These are phyloP conservation scores for Tolypocladium ovalisporum DNA, from an alignment of 2,329 filamentous ascomycete species.

Conservation along the genomic window DNA sequence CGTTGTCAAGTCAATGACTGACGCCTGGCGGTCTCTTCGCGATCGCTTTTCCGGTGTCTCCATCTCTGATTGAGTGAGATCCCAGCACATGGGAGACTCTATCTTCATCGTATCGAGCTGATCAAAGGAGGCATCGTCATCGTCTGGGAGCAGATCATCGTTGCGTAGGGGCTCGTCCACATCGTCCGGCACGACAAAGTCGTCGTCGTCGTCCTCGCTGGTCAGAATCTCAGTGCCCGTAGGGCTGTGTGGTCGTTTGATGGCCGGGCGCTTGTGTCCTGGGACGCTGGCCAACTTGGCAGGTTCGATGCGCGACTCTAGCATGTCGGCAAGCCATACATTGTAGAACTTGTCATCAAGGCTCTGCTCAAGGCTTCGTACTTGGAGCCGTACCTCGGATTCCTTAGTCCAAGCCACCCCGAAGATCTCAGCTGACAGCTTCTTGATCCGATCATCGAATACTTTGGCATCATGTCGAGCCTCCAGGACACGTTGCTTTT, in stretches of 20 bases:
- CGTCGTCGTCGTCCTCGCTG: constrained; percentile 34
- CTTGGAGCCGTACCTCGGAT: constrained; percentile 42
- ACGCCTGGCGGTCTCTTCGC: neutral
- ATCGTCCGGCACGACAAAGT: constrained; percentile 36
- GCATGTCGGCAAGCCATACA: constrained; percentile 36
- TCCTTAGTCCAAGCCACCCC: constrained; percentile 39
- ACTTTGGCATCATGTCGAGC: constrained; percentile 30
- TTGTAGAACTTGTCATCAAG: constrained; percentile 49
- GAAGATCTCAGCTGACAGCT: constrained; percentile 41
- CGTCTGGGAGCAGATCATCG: constrained; percentile 5
- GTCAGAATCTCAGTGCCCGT: constrained; percentile 38
- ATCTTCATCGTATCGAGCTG: constrained; percentile 7
- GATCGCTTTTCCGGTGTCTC: constrained; percentile 7
- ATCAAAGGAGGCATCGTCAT: neutral
- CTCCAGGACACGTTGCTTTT: constrained; percentile 26
- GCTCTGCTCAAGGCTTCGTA: constrained; percentile 50
- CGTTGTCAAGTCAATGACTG: constrained; percentile 15
- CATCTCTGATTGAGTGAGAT: constrained; percentile 16
- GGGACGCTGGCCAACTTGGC: constrained; percentile 20
- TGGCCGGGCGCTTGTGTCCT: constrained; percentile 4
- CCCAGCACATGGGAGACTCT: constrained; percentile 13
- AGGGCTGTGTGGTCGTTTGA: constrained; percentile 1
- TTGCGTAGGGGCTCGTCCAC: neutral
- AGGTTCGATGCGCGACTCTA: constrained; percentile 29
- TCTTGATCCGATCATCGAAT: constrained; percentile 42